Base-by-base conservation (phyloP, 805 yeast species). In the Ogataea allantospora region DNA sequence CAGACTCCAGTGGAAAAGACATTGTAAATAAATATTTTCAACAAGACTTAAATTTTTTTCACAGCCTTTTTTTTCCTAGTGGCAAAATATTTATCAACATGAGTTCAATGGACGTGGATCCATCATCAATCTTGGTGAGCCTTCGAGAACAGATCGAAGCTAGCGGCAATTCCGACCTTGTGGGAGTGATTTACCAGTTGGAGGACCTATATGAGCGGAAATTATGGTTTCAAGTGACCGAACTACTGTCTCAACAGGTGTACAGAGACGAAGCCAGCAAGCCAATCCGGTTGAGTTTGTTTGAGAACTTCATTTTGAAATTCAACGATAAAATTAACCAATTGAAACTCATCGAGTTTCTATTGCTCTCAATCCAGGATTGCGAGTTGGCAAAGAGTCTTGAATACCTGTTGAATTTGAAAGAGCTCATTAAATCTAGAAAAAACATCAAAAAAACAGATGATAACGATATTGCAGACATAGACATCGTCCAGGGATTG, bases 211-310 rank as follows among this genome's bases (percentile, higher is more conserved):
- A 87, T 65, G 96, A 88, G 56, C 72, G 95, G 51, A 88, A 88
- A 62, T 73, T 91, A 58, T 93, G 97, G 97, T 95, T 83, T 66
- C 98, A 93, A 68, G 73, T 93, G 57, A 86, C 96, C 2, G 75
- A 77, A 44, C 63, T 77, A 6, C 67, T 93, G 40, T 64, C 66
- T 5, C 67, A 67, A 23, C 73, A 71, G 45, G 75, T 89, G 55
- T 91, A 77, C 65, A 67, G 66, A 28, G 68, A 71, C 39, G 71
- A 77, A 7, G 68, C 68, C 18, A 70, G 84, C 10, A 63, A 60
- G 24, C 65, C 74, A 0, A 62, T 86, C 40, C 76, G 91, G 49
- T 60, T 80, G 50, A 77, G 79, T 46, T 63, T 91, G 36, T 91
- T 75, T 62, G 77, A 78, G 40, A 76, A 75, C 45, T 88, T 93